These are phyloP conservation scores for Aspergillus uvarum DNA, from an alignment of 2,329 filamentous ascomycete species.

Conservation along the genomic window DNA sequence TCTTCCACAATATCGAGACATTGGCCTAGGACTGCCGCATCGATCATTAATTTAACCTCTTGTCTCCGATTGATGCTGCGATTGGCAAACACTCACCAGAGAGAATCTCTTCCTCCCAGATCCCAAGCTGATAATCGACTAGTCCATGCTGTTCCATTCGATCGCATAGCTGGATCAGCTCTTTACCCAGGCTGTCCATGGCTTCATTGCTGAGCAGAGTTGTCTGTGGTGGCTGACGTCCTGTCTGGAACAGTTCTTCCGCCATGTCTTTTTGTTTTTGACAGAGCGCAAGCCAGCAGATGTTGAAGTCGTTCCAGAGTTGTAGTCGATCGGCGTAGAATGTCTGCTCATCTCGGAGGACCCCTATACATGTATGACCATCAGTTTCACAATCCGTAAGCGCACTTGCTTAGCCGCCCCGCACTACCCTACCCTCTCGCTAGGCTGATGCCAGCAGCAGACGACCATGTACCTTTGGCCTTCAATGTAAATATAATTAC, in stretches of 20 bases:
- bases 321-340: conserved; percentile 74
- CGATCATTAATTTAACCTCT: neutral
- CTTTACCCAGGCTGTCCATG: conserved; percentile 76
- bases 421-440: neutral
- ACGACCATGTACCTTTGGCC: neutral
- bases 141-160: conserved; percentile 86
- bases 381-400: conserved; percentile 9
- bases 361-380: conserved; percentile 54
- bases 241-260: conserved; percentile 58
- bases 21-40: conserved; percentile 48
- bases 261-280: conserved; percentile 80
- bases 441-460: neutral
- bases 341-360: conserved; percentile 77
- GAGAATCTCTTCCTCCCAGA: conserved; percentile 92
- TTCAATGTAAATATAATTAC: neutral
- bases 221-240: conserved; percentile 57
- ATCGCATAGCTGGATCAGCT: conserved; percentile 80
- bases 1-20: conserved; percentile 56
- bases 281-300: conserved; percentile 80
- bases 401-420: neutral
- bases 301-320: conserved; percentile 92
- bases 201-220: conserved; percentile 66
- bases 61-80: neutral
- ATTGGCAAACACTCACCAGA: conserved; percentile 59
- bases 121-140: conserved; percentile 95